phyloP scores from a whole-genome alignment of 2,329 filamentous ascomycete species.

The Eutypa lata region DNA sequence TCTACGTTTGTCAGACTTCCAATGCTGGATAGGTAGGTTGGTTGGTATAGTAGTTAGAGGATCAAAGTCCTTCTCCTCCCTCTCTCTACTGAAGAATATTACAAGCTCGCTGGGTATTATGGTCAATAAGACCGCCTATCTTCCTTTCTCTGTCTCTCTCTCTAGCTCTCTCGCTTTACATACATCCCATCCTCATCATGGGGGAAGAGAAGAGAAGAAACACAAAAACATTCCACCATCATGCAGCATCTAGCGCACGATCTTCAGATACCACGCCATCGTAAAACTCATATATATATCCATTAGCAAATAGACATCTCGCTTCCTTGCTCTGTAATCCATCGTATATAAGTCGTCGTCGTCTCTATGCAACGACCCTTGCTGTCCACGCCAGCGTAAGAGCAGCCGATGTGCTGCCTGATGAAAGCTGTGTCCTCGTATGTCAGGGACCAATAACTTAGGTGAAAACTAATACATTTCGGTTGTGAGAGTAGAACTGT shows the following conservation, averaged over 20 bases:
- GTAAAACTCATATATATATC: not conserved
- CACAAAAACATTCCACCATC: not conserved
- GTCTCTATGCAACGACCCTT: not conserved
- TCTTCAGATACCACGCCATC: not conserved
- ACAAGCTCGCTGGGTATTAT: not conserved
- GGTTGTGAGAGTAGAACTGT: too few species aligned
- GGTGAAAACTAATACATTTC: too few species aligned
- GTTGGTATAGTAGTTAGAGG: too few species aligned
- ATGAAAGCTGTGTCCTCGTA: not conserved
- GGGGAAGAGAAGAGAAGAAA: too few species aligned
- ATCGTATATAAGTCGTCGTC: not conserved
- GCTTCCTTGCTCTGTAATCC: not conserved
- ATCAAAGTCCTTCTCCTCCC: too few species aligned
- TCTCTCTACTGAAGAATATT: not conserved
- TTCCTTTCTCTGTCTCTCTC: not conserved
- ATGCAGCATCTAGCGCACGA: not conserved
- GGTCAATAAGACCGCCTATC: too few species aligned
- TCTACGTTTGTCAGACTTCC: too few species aligned
- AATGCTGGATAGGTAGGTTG: too few species aligned
- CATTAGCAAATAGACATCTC: not conserved
- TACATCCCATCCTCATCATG: not conserved
- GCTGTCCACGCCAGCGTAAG: not conserved
- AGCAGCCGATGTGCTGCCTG: not conserved
- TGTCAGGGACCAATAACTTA: not conserved
- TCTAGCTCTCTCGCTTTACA: not conserved